phyloP scores from a whole-genome alignment of 306 rosid species.

The Betula pendula region DNA sequence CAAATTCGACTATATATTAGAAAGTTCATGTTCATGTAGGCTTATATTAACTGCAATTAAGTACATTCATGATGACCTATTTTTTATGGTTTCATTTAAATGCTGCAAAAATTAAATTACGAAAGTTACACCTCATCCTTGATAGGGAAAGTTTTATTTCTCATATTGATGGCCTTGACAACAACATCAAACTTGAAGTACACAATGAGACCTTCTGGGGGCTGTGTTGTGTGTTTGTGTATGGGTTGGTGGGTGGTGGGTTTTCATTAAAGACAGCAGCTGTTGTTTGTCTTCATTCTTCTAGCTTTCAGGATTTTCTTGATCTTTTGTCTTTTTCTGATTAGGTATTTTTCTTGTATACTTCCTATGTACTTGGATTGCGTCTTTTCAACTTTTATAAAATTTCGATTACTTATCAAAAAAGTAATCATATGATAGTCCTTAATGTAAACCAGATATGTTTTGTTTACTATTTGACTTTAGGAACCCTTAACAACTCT shows the following conservation, averaged over 20 bases:
- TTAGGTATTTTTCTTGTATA: too few species aligned
- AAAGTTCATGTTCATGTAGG: background rate
- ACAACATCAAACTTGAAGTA: slow-evolving; percentile 1
- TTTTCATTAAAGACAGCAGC: background rate
- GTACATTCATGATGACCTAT: background rate
- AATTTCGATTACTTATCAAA: too few species aligned
- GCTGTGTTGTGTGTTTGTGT: background rate
- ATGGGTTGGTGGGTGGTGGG: background rate
- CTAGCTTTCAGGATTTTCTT: too few species aligned
- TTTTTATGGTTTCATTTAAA: background rate
- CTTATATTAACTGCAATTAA: background rate
- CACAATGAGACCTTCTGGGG: background rate
- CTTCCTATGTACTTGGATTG: too few species aligned
- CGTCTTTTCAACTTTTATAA: too few species aligned
- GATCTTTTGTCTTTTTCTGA: too few species aligned
- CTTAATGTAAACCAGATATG: background rate
- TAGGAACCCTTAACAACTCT: background rate
- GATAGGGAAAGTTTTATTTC: background rate
- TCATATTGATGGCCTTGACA: background rate
- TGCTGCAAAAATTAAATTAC: background rate
- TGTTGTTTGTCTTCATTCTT: too few species aligned
- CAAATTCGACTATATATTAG: background rate
- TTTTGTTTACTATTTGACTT: background rate
- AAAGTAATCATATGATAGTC: background rate
- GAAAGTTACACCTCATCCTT: background rate